Evolutionary conservation across 208 protist genomes (phyloP).

Genomic region (Angomonas ambiguus): DNA sequence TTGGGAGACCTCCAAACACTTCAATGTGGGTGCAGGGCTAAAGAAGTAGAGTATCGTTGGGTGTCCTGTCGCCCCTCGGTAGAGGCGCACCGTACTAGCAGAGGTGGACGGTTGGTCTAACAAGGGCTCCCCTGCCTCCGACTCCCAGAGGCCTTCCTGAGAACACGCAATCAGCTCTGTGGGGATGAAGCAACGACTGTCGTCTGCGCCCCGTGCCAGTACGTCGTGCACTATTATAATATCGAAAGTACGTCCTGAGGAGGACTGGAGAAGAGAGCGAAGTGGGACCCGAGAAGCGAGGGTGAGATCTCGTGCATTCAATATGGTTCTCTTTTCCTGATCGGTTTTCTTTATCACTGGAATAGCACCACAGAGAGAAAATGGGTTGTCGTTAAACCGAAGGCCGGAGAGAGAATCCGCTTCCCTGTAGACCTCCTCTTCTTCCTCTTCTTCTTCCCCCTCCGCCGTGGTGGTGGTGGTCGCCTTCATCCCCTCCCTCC

Average conservation of each 20-base stretch:
- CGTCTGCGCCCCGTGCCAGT: background rate
- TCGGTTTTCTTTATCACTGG: too few relatives aligned
- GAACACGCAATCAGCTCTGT: slow-evolving; percentile 1
- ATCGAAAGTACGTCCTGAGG: slow-evolving; percentile 17
- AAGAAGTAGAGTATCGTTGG: slow-evolving; percentile 24
- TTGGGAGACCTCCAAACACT: slow-evolving; percentile 10
- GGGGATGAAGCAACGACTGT: background rate
- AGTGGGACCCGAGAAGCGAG: slow-evolving; percentile 6
- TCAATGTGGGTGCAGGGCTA: background rate
- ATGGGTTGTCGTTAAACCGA: too few relatives aligned
- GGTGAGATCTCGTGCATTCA: background rate
- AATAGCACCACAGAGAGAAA: too few relatives aligned
- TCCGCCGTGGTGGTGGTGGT: too few relatives aligned
- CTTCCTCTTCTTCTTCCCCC: too few relatives aligned
- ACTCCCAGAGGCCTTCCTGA: slow-evolving; percentile 18
- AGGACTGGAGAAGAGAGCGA: slow-evolving; percentile 5
- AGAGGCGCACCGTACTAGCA: slow-evolving; percentile 15
- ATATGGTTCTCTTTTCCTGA: too few relatives aligned
- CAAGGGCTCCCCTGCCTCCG: background rate
- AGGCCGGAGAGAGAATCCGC: too few relatives aligned
- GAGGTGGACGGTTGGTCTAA: background rate
- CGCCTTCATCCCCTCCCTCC: too few relatives aligned
- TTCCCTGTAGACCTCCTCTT: too few relatives aligned
- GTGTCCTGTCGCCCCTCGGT: slow-evolving; percentile 15
- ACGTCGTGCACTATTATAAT: slow-evolving; percentile 23